phyloP scores from a whole-genome alignment of 75 land plant species.

The Chamaecyparis obtusa region DNA sequence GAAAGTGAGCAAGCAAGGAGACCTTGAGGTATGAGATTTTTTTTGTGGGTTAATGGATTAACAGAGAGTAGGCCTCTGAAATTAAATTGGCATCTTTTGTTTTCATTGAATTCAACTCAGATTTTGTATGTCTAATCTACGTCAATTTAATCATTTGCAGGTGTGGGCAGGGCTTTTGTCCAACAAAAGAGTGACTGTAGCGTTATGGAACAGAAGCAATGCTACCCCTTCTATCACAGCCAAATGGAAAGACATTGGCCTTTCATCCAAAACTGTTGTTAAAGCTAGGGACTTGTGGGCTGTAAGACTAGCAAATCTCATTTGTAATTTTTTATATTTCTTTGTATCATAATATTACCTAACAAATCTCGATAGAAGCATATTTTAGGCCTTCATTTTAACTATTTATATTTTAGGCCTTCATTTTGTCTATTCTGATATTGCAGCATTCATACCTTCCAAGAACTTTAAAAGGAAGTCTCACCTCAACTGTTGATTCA shows the following conservation, averaged over 20 bases:
- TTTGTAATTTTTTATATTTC: neutral
- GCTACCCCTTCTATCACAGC: constrained; percentile 43
- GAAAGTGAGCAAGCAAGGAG: constrained; percentile 46
- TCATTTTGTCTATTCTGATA: neutral
- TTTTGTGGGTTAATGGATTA: neutral
- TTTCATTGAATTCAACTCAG: neutral
- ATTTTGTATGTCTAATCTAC: neutral
- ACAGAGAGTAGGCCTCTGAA: neutral
- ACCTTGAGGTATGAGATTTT: constrained; percentile 38
- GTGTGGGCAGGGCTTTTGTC: constrained; percentile 84
- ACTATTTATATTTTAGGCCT: neutral
- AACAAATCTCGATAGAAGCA: too few species aligned
- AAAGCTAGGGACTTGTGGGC: constrained; percentile 69
- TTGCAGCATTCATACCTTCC: constrained; percentile 5
- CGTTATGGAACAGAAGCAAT: constrained; percentile 64
- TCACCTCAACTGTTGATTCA: constrained; percentile 25
- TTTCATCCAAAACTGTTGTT: constrained; percentile 28
- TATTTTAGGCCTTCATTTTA: neutral
- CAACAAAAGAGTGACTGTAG: constrained; percentile 33
- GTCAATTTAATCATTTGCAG: constrained; percentile 19
- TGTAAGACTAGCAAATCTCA: constrained; percentile 28
- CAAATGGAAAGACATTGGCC: constrained; percentile 61
- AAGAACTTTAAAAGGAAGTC: neutral
- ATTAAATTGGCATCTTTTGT: neutral
- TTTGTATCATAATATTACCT: neutral